Conservation (phyloP, 208 protist species). For the Naegleria fowleri region DNA sequence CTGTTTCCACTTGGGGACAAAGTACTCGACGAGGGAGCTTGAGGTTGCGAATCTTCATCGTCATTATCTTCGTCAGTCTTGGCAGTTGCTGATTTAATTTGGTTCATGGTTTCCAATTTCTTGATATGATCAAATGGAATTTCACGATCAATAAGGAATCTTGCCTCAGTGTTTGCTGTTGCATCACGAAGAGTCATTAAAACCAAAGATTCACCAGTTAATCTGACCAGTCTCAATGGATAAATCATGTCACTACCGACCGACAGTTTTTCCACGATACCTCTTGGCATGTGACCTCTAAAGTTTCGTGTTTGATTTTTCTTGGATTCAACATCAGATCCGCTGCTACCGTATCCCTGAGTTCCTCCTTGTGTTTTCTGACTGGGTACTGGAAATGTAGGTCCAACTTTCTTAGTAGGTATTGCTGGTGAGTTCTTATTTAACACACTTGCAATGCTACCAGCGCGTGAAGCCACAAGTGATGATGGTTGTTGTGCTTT, state of each 20-base stretch:
- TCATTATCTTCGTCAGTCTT: background rate
- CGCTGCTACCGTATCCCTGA: background rate
- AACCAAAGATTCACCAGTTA: background rate
- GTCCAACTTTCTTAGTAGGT: background rate
- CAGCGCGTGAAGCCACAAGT: background rate
- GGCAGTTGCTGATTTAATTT: background rate
- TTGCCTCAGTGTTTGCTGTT: too few species aligned
- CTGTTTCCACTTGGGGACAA: background rate
- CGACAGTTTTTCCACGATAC: background rate
- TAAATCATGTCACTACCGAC: background rate
- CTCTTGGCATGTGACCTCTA: constrained; percentile 4
- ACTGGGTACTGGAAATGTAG: background rate
- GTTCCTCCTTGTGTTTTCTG: background rate
- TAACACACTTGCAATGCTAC: background rate
- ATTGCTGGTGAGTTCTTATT: background rate
- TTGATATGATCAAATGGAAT: constrained; percentile 18
- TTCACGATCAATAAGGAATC: background rate
- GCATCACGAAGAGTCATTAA: background rate
- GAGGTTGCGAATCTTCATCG: background rate
- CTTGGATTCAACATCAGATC: background rate
- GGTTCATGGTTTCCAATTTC: background rate
- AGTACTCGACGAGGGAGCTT: too few species aligned
- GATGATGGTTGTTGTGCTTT: background rate
- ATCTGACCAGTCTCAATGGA: constrained; percentile 3
- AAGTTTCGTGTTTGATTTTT: background rate